A percentile compares a stretch with the other conserved stretches of the same genome.
Evolutionary conservation across 1,284 basidiomycete genomes (phyloP).

Genomic region (Phellinidium pouzarii): DNA sequence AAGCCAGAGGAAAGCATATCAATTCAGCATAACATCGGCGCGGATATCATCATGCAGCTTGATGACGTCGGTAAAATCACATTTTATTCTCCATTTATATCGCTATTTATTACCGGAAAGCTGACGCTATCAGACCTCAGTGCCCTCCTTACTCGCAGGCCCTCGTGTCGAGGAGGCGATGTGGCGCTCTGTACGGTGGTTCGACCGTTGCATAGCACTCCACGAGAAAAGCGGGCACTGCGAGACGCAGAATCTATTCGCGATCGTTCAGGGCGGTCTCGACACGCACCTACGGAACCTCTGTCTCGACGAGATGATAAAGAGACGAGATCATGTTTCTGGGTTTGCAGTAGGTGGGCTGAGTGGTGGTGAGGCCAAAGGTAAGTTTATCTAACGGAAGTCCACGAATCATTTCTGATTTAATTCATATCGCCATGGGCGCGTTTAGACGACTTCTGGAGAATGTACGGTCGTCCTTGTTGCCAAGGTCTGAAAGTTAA

Average conservation of each 20-base stretch:
- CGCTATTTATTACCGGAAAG: neutral
- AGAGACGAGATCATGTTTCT: slow-evolving; percentile 60
- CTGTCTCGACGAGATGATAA: slow-evolving; percentile 76
- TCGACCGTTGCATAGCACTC: slow-evolving; percentile 74
- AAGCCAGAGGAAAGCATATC: slow-evolving; percentile 81
- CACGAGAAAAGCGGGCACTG: slow-evolving; percentile 62
- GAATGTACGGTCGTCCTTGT: slow-evolving; percentile 46
- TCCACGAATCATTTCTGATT: slow-evolving; percentile 1
- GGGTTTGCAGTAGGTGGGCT: slow-evolving; percentile 82
- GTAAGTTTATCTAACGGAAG: slow-evolving; percentile 31
- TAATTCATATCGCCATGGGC: neutral
- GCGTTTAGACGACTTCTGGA: slow-evolving; percentile 69
- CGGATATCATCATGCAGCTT: slow-evolving; percentile 87
- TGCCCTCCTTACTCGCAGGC: slow-evolving; percentile 66
- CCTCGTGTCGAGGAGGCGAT: slow-evolving; percentile 79
- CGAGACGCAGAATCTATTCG: slow-evolving; percentile 72
- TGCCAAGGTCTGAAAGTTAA: slow-evolving; percentile 6
- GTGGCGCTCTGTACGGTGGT: slow-evolving; percentile 75
- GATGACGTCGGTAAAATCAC: slow-evolving; percentile 85
- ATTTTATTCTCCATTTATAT: neutral
- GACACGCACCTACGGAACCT: slow-evolving; percentile 59
- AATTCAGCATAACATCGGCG: slow-evolving; percentile 81
- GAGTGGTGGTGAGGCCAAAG: slow-evolving; percentile 84
- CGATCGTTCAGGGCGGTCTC: slow-evolving; percentile 82
- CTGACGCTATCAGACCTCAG: slow-evolving; percentile 30